Conservation (phyloP, 208 protist species). For the Balamuthia mandrillaris region DNA sequence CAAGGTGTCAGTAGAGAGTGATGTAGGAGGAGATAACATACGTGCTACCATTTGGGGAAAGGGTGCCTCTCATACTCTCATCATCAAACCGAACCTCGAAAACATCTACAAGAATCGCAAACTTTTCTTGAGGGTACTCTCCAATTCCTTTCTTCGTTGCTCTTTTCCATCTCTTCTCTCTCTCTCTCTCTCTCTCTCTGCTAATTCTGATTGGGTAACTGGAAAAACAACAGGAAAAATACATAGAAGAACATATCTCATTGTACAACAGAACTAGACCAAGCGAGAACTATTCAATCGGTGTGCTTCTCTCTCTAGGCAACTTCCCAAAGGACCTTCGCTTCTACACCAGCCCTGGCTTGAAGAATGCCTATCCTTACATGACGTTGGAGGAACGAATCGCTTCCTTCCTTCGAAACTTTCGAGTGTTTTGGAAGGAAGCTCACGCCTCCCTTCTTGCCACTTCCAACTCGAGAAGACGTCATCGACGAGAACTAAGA, state of each 20-base stretch:
- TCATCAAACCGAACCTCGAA: not conserved
- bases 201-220: too few relatives aligned
- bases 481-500: too few relatives aligned
- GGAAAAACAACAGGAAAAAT: conserved; percentile 39
- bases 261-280: conserved; percentile 40
- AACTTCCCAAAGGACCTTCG: conserved; percentile 38
- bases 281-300: conserved; percentile 41
- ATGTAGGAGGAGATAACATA: too few relatives aligned
- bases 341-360: conserved; percentile 8
- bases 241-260: conserved; percentile 55
- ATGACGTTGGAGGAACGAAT: conserved; percentile 46
- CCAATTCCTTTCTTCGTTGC: too few relatives aligned
- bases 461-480: not conserved
- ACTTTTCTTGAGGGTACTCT: not conserved
- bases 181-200: too few relatives aligned
- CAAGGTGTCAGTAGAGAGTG: too few relatives aligned
- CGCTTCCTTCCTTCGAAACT: conserved; percentile 44
- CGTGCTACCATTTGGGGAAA: too few relatives aligned
- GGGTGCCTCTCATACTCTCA: not conserved
- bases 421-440: conserved; percentile 38
- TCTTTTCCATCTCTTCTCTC: too few relatives aligned
- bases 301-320: conserved; percentile 41
- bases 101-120: not conserved
- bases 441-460: not conserved
- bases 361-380: conserved; percentile 54